A percentile compares a stretch with the other conserved stretches of the same genome.
phyloP scores from a whole-genome alignment of 2,329 filamentous ascomycete genomes.

The Rachicladosporium sp. region DNA sequence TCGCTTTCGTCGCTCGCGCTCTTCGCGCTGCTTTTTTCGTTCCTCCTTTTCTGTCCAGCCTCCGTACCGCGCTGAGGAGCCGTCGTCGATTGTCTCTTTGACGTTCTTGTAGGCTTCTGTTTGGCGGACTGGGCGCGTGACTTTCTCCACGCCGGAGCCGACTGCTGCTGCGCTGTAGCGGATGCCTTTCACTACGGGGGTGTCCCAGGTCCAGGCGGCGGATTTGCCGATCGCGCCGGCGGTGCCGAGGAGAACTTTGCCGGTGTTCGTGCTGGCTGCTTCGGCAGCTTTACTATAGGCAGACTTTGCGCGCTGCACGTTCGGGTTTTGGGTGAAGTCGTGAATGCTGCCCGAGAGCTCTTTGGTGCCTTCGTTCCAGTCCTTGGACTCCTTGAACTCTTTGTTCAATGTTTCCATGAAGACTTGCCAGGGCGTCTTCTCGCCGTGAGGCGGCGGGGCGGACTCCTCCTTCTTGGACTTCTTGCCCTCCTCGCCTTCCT shows the following conservation, averaged over 20 bases:
- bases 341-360: conserved; percentile 79
- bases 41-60: conserved; percentile 97
- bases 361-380: conserved; percentile 99
- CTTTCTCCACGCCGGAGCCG: conserved; percentile 79
- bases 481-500: conserved; percentile 36
- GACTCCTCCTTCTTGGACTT: conserved; percentile 57
- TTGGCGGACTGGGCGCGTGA: conserved; percentile 84
- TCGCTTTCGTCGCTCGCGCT: conserved; percentile 46
- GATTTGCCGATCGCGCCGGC: conserved; percentile 79
- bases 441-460: conserved; percentile 84
- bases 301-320: conserved; percentile 70
- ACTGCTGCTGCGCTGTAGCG: conserved; percentile 77
- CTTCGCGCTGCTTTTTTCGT: conserved; percentile 64
- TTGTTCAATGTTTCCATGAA: conserved; percentile 88
- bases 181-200: conserved; percentile 79
- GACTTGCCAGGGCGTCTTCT: conserved; percentile 97
- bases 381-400: conserved; percentile 93
- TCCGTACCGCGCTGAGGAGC: conserved; percentile 88
- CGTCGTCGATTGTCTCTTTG: conserved; percentile 93
- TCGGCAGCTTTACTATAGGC: conserved; percentile 81
- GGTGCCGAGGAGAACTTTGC: conserved; percentile 71
- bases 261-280: conserved; percentile 65
- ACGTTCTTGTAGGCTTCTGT: conserved; percentile 90
- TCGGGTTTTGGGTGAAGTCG: conserved; percentile 86
- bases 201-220: conserved; percentile 96